Conservation (phyloP, 805 yeast species). For the Metschnikowia anglica region DNA sequence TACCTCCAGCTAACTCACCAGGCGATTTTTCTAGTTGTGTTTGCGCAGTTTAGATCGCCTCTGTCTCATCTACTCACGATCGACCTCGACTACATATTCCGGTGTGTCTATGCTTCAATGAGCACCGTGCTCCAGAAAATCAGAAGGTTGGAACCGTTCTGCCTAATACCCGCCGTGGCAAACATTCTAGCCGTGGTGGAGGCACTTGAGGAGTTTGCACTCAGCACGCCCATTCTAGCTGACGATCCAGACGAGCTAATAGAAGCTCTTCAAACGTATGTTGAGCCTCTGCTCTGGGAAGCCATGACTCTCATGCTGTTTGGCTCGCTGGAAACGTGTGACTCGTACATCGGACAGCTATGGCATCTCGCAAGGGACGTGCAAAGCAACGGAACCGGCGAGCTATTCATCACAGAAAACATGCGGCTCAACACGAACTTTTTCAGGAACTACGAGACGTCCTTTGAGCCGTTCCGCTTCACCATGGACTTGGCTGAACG, state of each 20-base stretch:
- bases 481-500: constrained; percentile 11
- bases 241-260: constrained; percentile 11
- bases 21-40: constrained; percentile 17
- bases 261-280: constrained; percentile 7
- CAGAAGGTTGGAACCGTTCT: constrained; percentile 6
- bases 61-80: constrained; percentile 10
- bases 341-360: constrained; percentile 13
- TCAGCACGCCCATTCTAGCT: constrained; percentile 8
- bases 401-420: constrained; percentile 9
- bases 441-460: constrained; percentile 14
- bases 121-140: constrained; percentile 9
- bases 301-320: constrained; percentile 13
- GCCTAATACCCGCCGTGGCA: constrained; percentile 12
- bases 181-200: constrained; percentile 8
- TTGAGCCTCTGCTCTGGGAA: constrained; percentile 12
- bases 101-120: constrained; percentile 11
- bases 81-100: constrained; percentile 14
- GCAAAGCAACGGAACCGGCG: constrained; percentile 7
- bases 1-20: constrained; percentile 12
- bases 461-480: constrained; percentile 14
- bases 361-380: constrained; percentile 17
- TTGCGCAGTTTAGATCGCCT: constrained; percentile 15
- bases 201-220: constrained; percentile 13
- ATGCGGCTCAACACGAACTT: constrained; percentile 15
- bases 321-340: constrained; percentile 11